Base-by-base conservation (phyloP, 1,284 basidiomycete genomes). In the Sutorius eximius region DNA sequence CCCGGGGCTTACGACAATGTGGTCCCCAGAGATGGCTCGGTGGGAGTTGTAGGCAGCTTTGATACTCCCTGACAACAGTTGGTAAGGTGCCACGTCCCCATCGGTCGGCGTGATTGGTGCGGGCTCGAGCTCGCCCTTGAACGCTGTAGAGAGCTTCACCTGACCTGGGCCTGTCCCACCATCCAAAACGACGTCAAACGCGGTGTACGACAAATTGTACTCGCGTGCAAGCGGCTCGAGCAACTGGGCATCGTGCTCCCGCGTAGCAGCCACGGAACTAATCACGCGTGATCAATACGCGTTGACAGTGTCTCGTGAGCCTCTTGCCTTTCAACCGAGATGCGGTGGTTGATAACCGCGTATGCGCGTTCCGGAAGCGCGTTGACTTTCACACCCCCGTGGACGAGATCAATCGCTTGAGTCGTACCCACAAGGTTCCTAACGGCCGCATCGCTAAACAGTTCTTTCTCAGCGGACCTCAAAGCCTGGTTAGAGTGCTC, bases 381-480 rank as follows among this genome's bases (percentile, higher is more conserved):
- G 53, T 85, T 86, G 41, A 76, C 72, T 69, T 86, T 87, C 47
- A 86, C 80, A 5, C 85, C 85, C 1, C 84, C 85, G 11, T 70
- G 63, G 40, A 86, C 74, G 7, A 87, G 65, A 63, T 85, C 82
- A 38, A 82, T 76, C 2, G 85, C 85, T 61, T 85, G 84, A 1
- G 84, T 84, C 1, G 85, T 85, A 38, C 76, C 74, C 16, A 82
- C 62, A 7, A 69, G 66, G 24, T 36, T 64, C 44, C 56, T 62
- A 60, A 73, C 66, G 9, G 53, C 43, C 2, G 56, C 53, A 51
- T 73, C 59, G 40, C 60, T 52, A 52, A 75, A 70, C 0, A 81
- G 59, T n/a, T 70, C 60, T 47, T 72, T 60, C 59, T 80, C 76
- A 7, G 80, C 74, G 40, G 71, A 64, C 11, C 63, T 66, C 36